Evolutionary conservation across 257 asterid genomes (phyloP).

Genomic region (Sherardia arvensis): DNA sequence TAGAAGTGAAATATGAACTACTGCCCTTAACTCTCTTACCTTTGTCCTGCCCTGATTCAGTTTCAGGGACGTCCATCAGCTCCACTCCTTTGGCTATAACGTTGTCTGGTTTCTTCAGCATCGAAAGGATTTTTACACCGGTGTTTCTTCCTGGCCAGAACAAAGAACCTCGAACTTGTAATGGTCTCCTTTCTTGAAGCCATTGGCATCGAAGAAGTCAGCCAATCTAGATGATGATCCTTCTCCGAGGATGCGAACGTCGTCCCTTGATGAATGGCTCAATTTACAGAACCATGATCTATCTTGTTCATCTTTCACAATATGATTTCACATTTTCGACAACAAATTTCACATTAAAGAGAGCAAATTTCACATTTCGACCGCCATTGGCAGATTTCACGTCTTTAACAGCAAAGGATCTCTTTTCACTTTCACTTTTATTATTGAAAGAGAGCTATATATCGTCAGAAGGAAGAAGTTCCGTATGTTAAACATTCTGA

Average conservation of each 20-base stretch:
- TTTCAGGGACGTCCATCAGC: not conserved
- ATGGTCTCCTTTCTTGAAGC: not conserved
- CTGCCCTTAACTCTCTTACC: too few relatives aligned
- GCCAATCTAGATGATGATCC: not conserved
- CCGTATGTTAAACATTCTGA: too few relatives aligned
- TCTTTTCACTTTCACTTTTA: too few relatives aligned
- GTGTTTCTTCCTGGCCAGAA: not conserved
- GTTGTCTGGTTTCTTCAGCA: too few relatives aligned
- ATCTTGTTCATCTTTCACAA: not conserved
- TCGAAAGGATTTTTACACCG: not conserved
- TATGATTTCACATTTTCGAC: not conserved
- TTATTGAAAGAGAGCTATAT: too few relatives aligned
- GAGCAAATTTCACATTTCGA: too few relatives aligned
- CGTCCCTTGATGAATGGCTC: not conserved
- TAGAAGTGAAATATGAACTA: not conserved
- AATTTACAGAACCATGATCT: not conserved
- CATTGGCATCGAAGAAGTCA: not conserved
- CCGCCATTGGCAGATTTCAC: too few relatives aligned
- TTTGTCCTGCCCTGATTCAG: not conserved
- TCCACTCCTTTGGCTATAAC: not conserved
- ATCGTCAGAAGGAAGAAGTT: too few relatives aligned
- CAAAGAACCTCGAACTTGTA: not conserved
- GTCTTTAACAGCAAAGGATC: too few relatives aligned
- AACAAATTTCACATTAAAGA: too few relatives aligned
- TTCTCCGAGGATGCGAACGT: not conserved